Percentiles rank a stretch among this genome's conserved stretches.
phyloP scores from a whole-genome alignment of 2,329 filamentous ascomycete species.

The Sporothrix euskadiensis region DNA sequence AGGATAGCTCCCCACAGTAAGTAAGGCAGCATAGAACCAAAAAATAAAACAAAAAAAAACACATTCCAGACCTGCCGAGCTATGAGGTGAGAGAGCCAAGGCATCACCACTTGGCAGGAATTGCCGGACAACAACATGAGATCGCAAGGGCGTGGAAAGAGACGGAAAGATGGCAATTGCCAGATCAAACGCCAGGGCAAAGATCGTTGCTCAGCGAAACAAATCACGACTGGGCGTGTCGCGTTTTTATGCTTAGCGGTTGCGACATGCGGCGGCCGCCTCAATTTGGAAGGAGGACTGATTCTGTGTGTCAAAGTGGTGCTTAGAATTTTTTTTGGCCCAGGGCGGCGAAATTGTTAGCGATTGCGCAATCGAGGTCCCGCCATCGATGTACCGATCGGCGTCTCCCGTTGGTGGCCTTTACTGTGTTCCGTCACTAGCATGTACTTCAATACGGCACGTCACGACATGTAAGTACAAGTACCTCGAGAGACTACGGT shows the following conservation, averaged over 20 bases:
- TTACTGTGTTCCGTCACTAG: not conserved
- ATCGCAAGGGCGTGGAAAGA: not conserved
- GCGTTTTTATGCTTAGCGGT: not conserved
- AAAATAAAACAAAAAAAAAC: too few relatives aligned
- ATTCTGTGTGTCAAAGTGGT: constrained; percentile 11
- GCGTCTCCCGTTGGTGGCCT: not conserved
- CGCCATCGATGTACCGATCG: constrained; percentile 1
- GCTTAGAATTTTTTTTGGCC: not conserved
- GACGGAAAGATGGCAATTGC: not conserved
- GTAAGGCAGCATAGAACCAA: too few relatives aligned
- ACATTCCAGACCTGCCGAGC: not conserved
- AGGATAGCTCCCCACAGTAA: not conserved
- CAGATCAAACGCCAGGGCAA: not conserved
- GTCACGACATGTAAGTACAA: not conserved
- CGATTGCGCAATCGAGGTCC: constrained; percentile 20
- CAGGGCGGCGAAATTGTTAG: constrained; percentile 10
- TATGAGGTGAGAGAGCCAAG: too few relatives aligned
- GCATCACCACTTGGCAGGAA: not conserved
- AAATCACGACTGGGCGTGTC: not conserved
- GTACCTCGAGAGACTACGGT: not conserved
- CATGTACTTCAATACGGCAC: not conserved
- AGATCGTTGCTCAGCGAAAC: not conserved
- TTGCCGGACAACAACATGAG: not conserved
- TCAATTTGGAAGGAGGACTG: constrained; percentile 14
- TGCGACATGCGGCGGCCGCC: constrained; percentile 1